Evolutionary conservation across 2,329 filamentous ascomycete species (phyloP), one percentile per base, ranked within the genome.

Genomic region (Ophiostoma himal-ulmi): DNA sequence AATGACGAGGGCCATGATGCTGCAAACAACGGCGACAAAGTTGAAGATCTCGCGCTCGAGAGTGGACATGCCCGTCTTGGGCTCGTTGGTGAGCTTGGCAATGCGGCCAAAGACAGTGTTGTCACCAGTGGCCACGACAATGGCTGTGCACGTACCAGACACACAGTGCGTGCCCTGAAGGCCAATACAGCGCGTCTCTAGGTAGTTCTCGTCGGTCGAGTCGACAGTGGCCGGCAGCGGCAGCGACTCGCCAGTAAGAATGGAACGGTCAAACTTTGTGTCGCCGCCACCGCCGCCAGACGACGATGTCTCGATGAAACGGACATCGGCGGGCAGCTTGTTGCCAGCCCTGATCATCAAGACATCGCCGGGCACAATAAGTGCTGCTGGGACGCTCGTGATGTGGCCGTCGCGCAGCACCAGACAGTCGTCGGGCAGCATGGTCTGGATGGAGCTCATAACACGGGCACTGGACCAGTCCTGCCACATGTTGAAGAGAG

Each of bases 111-210:
- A 93, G 30, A 94, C 88, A 0, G 91, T 93, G 17, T 81, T 82
- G 76, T 92, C 89, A 10, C 90, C 91, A 0, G 88, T 93, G 0
- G 88, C 86, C 13, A 94, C 87, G 1, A 92, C 89, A 11, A 93
- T 79, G 22, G 89, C 91, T 17, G 84, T 81, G 68, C 86, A 88
- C 30, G 82, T 88, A 3, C 91, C 91, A 7, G 88, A 88, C 4
- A 91, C 87, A 74, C 90, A 93, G 75, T 93, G 90, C 0, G 91
- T 93, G n/a, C 91, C 91, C 76, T 93, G 90, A 11, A 94, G 83
- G 30, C 90, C 91, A 69, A 94, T 91, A 75, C 88, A 90, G 69
- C 86, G 86, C 3, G 90, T 93, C 76, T 94, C 91, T 39, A 94
- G 86, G 75, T 91, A 92, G 77, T 93, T 93, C 54, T 84, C 81